Evolutionary conservation across 345 rosid species (phyloP).

Genomic region (Durio zibethinus): DNA sequence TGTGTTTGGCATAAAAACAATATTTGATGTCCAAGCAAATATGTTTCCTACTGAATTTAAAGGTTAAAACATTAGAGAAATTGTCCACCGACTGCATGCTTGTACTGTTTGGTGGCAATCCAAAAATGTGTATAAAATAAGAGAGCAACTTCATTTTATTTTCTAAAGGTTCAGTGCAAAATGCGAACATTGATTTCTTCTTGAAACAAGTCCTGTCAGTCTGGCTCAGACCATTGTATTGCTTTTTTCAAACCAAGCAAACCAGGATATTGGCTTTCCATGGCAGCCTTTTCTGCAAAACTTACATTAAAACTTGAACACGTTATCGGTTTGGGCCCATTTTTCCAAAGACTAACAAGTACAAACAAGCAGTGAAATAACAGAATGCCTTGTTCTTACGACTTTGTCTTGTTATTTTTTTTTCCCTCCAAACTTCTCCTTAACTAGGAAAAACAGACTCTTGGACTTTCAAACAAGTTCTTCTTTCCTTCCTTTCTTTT

Average conservation of each 20-base stretch:
- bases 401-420: background rate
- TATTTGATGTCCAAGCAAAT: background rate
- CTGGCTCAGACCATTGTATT: background rate
- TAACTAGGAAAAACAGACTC: background rate
- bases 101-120: no score
- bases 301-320: background rate
- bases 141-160: background rate
- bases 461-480: background rate
- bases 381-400: background rate
- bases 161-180: background rate
- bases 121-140: background rate
- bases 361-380: background rate
- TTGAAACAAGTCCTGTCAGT: background rate
- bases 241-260: background rate
- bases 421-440: constrained; percentile 9
- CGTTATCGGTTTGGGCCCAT: constrained; percentile 3
- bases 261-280: background rate
- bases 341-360: background rate
- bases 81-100: no score
- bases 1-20: background rate
- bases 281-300: constrained; percentile 6
- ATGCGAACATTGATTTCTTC: background rate
- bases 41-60: background rate
- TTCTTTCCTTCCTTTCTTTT: background rate
- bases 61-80: no score